Evolutionary conservation across 257 asterid genomes (phyloP).

Genomic region (Orobanche coerulescens): DNA sequence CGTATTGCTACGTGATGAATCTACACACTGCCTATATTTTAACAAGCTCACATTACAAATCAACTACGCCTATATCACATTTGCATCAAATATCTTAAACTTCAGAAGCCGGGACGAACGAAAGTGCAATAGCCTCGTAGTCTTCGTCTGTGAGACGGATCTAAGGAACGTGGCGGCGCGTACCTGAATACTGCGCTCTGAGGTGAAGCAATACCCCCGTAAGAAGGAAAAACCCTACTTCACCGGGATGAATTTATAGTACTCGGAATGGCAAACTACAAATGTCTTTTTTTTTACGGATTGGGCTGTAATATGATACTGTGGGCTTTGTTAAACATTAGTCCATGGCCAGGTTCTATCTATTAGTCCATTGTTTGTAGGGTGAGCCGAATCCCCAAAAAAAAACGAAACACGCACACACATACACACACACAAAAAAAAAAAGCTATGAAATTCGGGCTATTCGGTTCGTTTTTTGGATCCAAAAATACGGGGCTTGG

Average conservation of each 20-base stretch:
- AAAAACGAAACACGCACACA: too few relatives aligned
- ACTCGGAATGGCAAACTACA: background rate
- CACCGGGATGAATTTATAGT: conserved; percentile 16
- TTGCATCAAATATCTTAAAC: background rate
- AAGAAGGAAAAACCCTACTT: conserved; percentile 29
- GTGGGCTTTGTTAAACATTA: background rate
- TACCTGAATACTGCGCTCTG: conserved; percentile 22
- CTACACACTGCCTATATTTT: background rate
- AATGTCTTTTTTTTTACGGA: background rate
- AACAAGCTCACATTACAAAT: background rate
- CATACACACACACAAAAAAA: too few relatives aligned
- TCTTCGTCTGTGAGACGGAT: background rate
- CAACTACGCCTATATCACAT: background rate
- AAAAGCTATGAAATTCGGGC: too few relatives aligned
- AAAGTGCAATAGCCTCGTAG: background rate
- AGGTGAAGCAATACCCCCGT: conserved; percentile 22
- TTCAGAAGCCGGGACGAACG: background rate
- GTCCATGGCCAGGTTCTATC: too few relatives aligned
- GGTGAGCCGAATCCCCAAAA: too few relatives aligned
- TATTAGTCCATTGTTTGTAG: too few relatives aligned
- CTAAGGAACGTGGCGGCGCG: conserved; percentile 17
- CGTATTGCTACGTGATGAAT: background rate
- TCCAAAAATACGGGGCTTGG: too few relatives aligned
- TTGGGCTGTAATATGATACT: conserved; percentile 10
- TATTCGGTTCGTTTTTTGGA: too few relatives aligned